Conservation (phyloP, 2,329 filamentous ascomycete genomes). For the Sclerotinia trifoliorum region DNA sequence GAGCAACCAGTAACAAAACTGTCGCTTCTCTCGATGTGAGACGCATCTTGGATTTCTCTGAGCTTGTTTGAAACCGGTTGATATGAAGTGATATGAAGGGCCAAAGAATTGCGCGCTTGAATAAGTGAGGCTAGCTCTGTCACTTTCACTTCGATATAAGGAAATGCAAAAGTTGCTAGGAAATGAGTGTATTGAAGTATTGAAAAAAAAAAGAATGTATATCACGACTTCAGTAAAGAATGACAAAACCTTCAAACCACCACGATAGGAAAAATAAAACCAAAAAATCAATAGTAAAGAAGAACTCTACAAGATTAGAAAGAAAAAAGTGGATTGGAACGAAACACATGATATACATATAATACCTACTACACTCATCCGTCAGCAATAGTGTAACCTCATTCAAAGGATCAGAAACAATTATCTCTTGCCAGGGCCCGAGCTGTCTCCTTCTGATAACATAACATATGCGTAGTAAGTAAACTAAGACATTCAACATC, state of each 20-base stretch:
- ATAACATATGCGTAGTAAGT: not conserved
- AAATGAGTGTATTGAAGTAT: not conserved
- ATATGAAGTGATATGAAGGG: not conserved
- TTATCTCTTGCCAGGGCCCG: not conserved
- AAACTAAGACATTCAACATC: not conserved
- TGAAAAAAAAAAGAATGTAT: not conserved
- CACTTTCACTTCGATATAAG: not conserved
- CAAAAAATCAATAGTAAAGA: not conserved
- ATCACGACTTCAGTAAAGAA: not conserved
- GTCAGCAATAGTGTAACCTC: not conserved
- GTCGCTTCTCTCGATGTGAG: slow-evolving; percentile 2
- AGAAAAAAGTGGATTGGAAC: not conserved
- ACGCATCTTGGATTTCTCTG: not conserved
- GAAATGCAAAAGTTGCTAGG: not conserved
- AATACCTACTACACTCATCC: not conserved
- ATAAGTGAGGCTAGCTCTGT: not conserved
- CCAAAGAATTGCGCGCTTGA: no score
- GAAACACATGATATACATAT: not conserved
- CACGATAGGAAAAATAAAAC: not conserved
- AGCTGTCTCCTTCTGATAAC: not conserved
- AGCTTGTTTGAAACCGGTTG: not conserved
- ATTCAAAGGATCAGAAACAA: not conserved
- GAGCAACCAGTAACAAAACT: slow-evolving; percentile 3
- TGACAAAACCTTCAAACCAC: not conserved
- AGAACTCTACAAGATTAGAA: not conserved